Percentiles rank a stretch among this genome's conserved stretches.
Conservation (phyloP, 495 filamentous ascomycete species). For the Poronia punctata region DNA sequence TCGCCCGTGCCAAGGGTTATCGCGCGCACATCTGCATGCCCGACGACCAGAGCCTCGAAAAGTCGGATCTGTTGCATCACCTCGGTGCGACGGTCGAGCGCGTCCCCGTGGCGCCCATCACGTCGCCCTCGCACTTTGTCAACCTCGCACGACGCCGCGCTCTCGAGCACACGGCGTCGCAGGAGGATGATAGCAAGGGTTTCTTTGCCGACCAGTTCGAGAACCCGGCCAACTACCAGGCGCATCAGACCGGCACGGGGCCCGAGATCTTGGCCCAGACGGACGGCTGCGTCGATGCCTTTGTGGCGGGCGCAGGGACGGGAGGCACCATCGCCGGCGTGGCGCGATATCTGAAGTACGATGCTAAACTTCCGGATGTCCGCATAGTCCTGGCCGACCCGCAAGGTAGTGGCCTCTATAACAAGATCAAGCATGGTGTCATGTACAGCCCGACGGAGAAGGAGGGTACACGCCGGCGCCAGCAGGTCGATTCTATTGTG, state of each 20-base stretch:
- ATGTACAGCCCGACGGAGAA: conserved; percentile 87
- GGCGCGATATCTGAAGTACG: conserved; percentile 70
- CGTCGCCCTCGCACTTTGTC: conserved; percentile 86
- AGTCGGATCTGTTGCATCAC: conserved; percentile 79
- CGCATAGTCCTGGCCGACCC: conserved; percentile 85
- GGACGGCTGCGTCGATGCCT: conserved; percentile 71
- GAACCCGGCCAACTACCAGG: conserved; percentile 74
- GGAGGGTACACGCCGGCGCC: conserved; percentile 80
- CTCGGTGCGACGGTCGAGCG: conserved; percentile 86
- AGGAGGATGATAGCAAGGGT: conserved; percentile 46
- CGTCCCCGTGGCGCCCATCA: conserved; percentile 84
- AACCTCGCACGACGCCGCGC: conserved; percentile 82
- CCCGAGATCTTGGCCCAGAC: conserved; percentile 85
- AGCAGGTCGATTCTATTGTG: conserved; percentile 92
- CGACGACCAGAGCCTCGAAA: conserved; percentile 81
- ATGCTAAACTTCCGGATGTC: conserved; percentile 34
- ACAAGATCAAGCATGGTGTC: conserved; percentile 83
- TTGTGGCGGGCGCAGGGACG: conserved; percentile 92
- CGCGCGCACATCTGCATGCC: conserved; percentile 96
- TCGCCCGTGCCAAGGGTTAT: conserved; percentile 85
- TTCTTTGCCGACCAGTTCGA: conserved; percentile 99
- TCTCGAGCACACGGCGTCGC: conserved; percentile 50
- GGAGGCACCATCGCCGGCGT: conserved; percentile 91
- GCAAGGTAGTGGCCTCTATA: conserved; percentile 88
- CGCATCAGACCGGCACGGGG: conserved; percentile 76